Evolutionary conservation across 139 green algal species (phyloP).

Genomic region (Chlamydomonas sp.): DNA sequence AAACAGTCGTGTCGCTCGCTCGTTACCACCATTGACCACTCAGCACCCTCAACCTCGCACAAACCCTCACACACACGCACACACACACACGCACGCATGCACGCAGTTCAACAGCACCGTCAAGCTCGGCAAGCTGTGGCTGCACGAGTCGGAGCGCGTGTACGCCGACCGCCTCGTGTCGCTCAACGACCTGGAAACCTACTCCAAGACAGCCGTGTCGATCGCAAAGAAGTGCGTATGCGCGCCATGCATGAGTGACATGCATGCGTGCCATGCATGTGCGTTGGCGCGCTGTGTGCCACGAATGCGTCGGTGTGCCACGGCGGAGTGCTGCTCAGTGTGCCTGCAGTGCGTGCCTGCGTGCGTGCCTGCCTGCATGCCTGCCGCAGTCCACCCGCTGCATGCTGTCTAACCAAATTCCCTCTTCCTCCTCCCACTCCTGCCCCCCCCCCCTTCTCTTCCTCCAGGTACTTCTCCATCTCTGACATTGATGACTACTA

Average conservation of each 20-base stretch:
- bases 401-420: no score
- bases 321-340: not conserved
- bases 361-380: not conserved
- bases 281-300: not conserved
- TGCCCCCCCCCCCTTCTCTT: not conserved
- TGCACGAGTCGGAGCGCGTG: conserved; percentile 82
- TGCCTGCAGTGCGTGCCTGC: no score
- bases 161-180: conserved; percentile 74
- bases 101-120: conserved; percentile 57
- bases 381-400: no score
- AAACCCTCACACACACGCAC: no score
- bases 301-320: not conserved
- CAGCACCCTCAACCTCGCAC: no score
- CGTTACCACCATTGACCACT: conserved; percentile 8
- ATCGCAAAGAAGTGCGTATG: conserved; percentile 80
- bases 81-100: no score
- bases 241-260: no score
- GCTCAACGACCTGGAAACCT: conserved; percentile 58
- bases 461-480: conserved; percentile 71
- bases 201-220: conserved; percentile 63
- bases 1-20: not conserved
- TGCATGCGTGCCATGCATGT: not conserved
- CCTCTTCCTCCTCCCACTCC: no score
- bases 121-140: conserved; percentile 79
- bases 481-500: conserved; percentile 81